A percentile compares a stretch with the other conserved stretches of the same genome.
These are phyloP conservation scores for Saksenaea oblongispora DNA, from an alignment of 371 early-diverging fungal species.

Conservation along the genomic window DNA sequence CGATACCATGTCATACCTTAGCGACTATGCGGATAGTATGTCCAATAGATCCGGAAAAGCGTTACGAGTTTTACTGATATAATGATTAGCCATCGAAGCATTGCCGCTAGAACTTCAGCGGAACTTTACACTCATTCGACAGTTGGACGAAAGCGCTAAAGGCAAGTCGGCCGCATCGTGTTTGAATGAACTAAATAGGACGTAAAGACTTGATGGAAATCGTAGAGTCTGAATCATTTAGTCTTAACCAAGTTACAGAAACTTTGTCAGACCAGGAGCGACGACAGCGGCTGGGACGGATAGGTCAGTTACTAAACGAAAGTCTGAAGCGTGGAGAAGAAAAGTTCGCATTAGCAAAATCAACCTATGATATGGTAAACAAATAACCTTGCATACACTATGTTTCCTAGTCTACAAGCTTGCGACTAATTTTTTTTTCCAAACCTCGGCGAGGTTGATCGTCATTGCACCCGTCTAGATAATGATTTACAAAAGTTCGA, in stretches of 20 bases:
- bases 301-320: slow-evolving; percentile 66
- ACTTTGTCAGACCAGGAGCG: slow-evolving; percentile 52
- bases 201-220: slow-evolving; percentile 57
- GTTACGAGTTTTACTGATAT: background rate
- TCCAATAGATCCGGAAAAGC: background rate
- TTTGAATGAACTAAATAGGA: background rate
- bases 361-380: slow-evolving; percentile 89
- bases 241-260: slow-evolving; percentile 39
- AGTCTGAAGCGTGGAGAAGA: slow-evolving; percentile 89
- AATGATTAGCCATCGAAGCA: slow-evolving; percentile 73
- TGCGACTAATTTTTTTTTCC: background rate
- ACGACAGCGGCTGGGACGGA: slow-evolving; percentile 53
- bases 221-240: slow-evolving; percentile 49
- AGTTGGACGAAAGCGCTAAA: slow-evolving; percentile 84
- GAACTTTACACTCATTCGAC: slow-evolving; percentile 88
- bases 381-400: background rate
- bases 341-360: slow-evolving; percentile 88
- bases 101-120: slow-evolving; percentile 87
- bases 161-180: slow-evolving; percentile 31
- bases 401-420: background rate
- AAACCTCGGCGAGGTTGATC: slow-evolving; percentile 69
- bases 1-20: slow-evolving; percentile 56
- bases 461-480: slow-evolving; percentile 88
- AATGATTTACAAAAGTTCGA: slow-evolving; percentile 89
- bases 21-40: slow-evolving; percentile 85